Evolutionary conservation across 2,329 filamentous ascomycete genomes (phyloP), one percentile per base, ranked within the genome.

Genomic region (Pestalotiopsis sp.): DNA sequence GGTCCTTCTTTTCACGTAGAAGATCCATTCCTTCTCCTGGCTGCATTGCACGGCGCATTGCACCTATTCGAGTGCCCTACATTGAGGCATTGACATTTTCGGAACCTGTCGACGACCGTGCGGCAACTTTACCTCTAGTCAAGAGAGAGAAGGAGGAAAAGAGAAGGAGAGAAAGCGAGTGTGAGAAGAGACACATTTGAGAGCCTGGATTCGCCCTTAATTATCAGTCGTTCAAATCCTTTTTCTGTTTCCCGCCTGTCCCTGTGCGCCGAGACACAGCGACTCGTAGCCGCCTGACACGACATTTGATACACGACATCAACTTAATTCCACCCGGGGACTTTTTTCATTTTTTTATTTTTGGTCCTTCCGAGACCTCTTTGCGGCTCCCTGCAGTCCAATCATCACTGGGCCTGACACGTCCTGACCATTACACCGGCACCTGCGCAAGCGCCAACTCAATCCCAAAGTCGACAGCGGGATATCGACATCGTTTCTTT

Each of bases 221-320:
- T 59, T 31, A 59, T 59, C 27, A 25, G 25, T 23, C 57, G 20
- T 9, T 52, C 45, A 52, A 9, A 45, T 13, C 41, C 6, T 52
- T n/a, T 20, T 52, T 52, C 57, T 59, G 20, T 59, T 59, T 59
- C 23, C 57, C 57, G 57, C 57, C 57, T 52, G 57, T 31, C 11
- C 57, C 13, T 59, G 57, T 59, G 25, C 57, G 57, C 57, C 57
- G 23, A 59, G 23, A 31, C 57, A 25, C 57, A 59, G 57, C 23
- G 57, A 59, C 57, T 52, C 57, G 59, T 36, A n/a, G 31, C 36
- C 59, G 27, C 31, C 38, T 45, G 38, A 64, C 61, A 64, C 61
- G 38, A 49, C 61, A 64, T 49, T 52, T 64, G 61, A 64, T 49
- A 64, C 61, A 64, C 61, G 61, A 52, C 61, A 64, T 64, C 38